These are phyloP conservation scores for Avicennia marina DNA, from an alignment of 257 asterid genomes.

Conservation along the genomic window DNA sequence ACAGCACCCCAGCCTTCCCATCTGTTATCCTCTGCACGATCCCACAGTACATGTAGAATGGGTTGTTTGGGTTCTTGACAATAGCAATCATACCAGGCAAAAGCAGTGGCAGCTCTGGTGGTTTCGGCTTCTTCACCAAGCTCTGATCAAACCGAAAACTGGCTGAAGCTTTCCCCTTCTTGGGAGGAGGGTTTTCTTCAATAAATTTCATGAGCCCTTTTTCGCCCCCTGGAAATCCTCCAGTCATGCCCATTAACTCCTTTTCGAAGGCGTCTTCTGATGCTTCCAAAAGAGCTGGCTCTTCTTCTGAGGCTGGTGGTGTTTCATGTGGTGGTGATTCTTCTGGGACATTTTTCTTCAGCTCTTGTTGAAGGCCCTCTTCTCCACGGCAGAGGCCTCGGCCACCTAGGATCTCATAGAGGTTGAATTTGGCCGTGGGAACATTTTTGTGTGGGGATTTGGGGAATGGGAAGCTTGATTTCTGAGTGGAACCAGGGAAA, in stretches of 20 bases:
- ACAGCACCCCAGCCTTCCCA: slow-evolving; percentile 82
- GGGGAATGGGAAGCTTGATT: slow-evolving; percentile 26
- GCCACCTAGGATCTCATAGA: slow-evolving; percentile 73
- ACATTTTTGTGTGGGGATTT: slow-evolving; percentile 1
- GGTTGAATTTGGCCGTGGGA: slow-evolving; percentile 68
- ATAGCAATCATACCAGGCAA: slow-evolving; percentile 90
- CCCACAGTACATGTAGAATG: slow-evolving; percentile 78
- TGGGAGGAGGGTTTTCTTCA: slow-evolving; percentile 65
- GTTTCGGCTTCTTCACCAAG: slow-evolving; percentile 47
- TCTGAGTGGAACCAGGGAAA: slow-evolving; percentile 20
- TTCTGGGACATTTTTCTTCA: slow-evolving; percentile 31
- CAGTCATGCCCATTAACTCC: slow-evolving; percentile 75
- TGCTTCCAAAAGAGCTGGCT: slow-evolving; percentile 7
- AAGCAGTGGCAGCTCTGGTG: slow-evolving; percentile 74
- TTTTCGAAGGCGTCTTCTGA: slow-evolving; percentile 66
- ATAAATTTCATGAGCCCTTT: slow-evolving; percentile 67
- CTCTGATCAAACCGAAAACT: slow-evolving; percentile 33
- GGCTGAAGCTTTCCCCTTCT: slow-evolving; percentile 21
- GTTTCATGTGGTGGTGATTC: slow-evolving; percentile 24
- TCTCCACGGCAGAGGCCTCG: slow-evolving; percentile 83
- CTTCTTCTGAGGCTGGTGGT: slow-evolving; percentile 15
- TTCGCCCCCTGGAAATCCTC: slow-evolving; percentile 93
- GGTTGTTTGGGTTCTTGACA: slow-evolving; percentile 63
- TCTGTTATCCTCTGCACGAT: slow-evolving; percentile 88
- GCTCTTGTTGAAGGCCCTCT: slow-evolving; percentile 53